phyloP scores from a whole-genome alignment of 2,329 filamentous ascomycete genomes.

The Ceratocystis destructans region DNA sequence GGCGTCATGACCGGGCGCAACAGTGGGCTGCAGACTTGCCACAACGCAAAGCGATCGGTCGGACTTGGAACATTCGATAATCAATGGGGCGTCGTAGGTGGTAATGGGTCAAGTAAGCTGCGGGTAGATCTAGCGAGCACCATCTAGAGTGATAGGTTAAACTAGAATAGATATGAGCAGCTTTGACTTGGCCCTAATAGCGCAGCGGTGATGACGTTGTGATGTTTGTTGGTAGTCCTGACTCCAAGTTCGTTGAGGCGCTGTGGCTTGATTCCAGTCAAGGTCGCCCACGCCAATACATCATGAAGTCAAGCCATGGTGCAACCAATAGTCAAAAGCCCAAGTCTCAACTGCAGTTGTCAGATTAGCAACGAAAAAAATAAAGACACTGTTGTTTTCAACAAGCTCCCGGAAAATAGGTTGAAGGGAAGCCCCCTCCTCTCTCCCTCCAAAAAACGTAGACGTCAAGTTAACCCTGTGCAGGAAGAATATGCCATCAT shows the following conservation, averaged over 20 bases:
- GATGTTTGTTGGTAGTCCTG: background rate
- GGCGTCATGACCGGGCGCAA: background rate
- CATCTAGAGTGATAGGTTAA: background rate
- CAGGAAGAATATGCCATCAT: too few relatives aligned
- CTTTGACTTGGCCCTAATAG: background rate
- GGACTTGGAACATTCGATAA: background rate
- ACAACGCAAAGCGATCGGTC: background rate
- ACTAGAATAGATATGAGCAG: too few relatives aligned
- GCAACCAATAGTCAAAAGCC: background rate
- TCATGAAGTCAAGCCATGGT: background rate
- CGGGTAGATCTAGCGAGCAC: background rate
- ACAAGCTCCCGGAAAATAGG: too few relatives aligned
- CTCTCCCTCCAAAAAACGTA: too few relatives aligned
- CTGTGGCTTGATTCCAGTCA: background rate
- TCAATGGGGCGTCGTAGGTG: background rate
- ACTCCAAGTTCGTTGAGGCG: background rate
- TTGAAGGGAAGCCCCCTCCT: too few relatives aligned
- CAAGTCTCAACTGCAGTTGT: background rate
- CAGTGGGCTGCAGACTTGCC: too few relatives aligned
- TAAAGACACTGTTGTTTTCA: too few relatives aligned
- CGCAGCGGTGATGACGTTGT: background rate
- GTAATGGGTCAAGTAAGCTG: background rate
- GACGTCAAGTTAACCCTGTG: too few relatives aligned
- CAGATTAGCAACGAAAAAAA: background rate
- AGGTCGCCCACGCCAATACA: background rate